These are phyloP conservation scores for Areca catechu DNA, from an alignment of 176 grass and related monocot genomes.

Conservation along the genomic window DNA sequence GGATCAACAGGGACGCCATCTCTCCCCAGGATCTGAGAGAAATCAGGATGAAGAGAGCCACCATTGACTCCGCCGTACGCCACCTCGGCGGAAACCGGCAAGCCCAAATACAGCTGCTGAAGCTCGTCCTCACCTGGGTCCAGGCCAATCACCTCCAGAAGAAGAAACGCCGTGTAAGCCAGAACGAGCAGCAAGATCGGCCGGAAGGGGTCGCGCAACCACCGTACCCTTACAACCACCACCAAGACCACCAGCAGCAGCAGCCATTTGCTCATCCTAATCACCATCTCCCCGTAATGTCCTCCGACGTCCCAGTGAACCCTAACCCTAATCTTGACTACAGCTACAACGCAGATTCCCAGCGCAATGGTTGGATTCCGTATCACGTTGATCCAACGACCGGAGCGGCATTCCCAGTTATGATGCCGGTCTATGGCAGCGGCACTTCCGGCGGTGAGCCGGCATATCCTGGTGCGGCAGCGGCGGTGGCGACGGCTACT, in stretches of 20 bases:
- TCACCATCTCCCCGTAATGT: neutral
- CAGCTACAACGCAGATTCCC: neutral
- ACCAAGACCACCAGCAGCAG: slow-evolving; percentile 10
- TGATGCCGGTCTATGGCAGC: neutral
- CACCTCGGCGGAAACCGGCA: slow-evolving; percentile 54
- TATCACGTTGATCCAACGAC: too few species aligned
- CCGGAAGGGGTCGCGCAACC: too few species aligned
- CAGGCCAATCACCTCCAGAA: slow-evolving; percentile 78
- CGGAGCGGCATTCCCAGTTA: too few species aligned
- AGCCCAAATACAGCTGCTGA: slow-evolving; percentile 69
- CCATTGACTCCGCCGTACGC: slow-evolving; percentile 62
- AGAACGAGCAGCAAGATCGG: too few species aligned
- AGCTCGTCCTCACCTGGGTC: slow-evolving; percentile 90
- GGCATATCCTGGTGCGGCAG: slow-evolving; percentile 20
- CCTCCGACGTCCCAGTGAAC: neutral
- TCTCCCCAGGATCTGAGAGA: slow-evolving; percentile 79
- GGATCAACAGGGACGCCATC: slow-evolving; percentile 68
- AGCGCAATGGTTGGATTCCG: too few species aligned
- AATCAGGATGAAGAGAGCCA: slow-evolving; percentile 79
- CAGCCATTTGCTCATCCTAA: neutral
- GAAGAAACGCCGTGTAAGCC: slow-evolving; percentile 19
- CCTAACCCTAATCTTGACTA: slow-evolving; percentile 25
- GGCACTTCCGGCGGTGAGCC: slow-evolving; percentile 33
- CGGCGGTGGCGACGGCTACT: neutral
- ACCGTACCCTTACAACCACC: slow-evolving; percentile 7